Evolutionary conservation across 441 rosid species (phyloP), one percentile per base, ranked within the genome.

Genomic region (Arabidopsis lyrata): DNA sequence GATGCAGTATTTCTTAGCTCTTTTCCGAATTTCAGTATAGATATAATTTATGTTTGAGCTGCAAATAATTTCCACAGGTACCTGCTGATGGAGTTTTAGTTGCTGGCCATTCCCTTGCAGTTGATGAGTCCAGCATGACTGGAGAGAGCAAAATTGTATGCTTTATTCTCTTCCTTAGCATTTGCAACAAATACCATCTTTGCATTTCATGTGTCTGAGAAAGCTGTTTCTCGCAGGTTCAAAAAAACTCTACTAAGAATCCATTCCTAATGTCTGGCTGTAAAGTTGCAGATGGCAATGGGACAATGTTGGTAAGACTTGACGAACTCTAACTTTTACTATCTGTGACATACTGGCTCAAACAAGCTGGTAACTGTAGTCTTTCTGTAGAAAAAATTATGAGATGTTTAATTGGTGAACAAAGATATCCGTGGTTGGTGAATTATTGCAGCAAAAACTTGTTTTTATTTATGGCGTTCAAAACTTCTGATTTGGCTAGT

Each of bases 101-200:
- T 71, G 75, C 79, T 72, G 94, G 97, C 24, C 95, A 88, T 80
- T 92, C 99, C 39, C 86, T 95, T 68, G 83, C 95, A 4, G 80
- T 92, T 73, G 99, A 95, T 72, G 99, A 95, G 86, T 95, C 99
- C 39, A 95, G 99, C 90, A 95, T 95, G 99, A 95, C 99, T 7
- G 99, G 99, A 72, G 99, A 95, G 83, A 96, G 99, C 88, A 90
- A 93, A 82, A 88, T 88, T 68, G 99, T 93, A 83, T 78, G 81
- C 32, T 14, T 68, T 60, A 44, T 13, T 54, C 47, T 39, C 36
- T 50, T 11, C 69, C n/a, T 38, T 63, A 60, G 16, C 27, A 8
- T 58, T 31, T 63, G 22, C 31, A 50, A 60, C 39, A 44, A 35
- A 24, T 68, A 55, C 18, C 47, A 14, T 65, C 62, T 22, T 53